These are phyloP conservation scores for Lyophyllum semitale DNA, from an alignment of 768 basidiomycete species.

Conservation along the genomic window DNA sequence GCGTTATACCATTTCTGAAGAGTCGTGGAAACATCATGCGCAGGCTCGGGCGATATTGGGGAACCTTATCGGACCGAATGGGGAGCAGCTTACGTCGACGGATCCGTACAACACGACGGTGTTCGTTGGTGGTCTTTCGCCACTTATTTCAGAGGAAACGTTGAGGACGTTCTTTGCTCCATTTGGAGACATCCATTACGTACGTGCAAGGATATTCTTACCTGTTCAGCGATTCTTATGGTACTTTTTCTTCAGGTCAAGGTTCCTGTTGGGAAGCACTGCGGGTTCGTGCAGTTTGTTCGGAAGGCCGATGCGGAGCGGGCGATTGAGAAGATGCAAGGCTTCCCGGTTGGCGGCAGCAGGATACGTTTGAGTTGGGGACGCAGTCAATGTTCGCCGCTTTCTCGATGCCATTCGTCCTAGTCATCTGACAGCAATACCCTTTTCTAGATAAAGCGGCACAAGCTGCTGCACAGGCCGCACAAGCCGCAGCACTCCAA, in stretches of 20 bases:
- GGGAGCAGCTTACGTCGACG: slow-evolving; percentile 82
- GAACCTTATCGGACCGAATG: slow-evolving; percentile 83
- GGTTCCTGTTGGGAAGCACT: slow-evolving; percentile 94
- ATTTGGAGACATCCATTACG: slow-evolving; percentile 94
- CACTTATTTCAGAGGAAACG: slow-evolving; percentile 89
- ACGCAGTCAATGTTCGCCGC: slow-evolving; percentile 78
- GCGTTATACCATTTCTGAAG: slow-evolving; percentile 65
- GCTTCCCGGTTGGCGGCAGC: slow-evolving; percentile 91
- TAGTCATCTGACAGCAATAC: slow-evolving; percentile 6
- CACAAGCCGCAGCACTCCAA: slow-evolving; percentile 74
- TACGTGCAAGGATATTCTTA: slow-evolving; percentile 36
- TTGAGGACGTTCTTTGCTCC: slow-evolving; percentile 87
- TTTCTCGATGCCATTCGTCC: neutral
- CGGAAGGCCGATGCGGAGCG: slow-evolving; percentile 88
- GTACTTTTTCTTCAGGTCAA: slow-evolving; percentile 65
- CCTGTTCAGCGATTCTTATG: slow-evolving; percentile 12
- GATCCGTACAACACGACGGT: slow-evolving; percentile 98
- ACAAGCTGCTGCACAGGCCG: slow-evolving; percentile 84
- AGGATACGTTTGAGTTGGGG: slow-evolving; percentile 93
- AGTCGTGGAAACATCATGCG: slow-evolving; percentile 83
- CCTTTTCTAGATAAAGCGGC: slow-evolving; percentile 75
- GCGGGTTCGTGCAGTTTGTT: slow-evolving; percentile 95
- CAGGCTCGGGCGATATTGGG: slow-evolving; percentile 83
- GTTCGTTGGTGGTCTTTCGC: slow-evolving; percentile 89
- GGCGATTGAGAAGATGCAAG: slow-evolving; percentile 96